Evolutionary conservation across 164 flowering plant genomes (phyloP).

Genomic region (Vitis amurensis): DNA sequence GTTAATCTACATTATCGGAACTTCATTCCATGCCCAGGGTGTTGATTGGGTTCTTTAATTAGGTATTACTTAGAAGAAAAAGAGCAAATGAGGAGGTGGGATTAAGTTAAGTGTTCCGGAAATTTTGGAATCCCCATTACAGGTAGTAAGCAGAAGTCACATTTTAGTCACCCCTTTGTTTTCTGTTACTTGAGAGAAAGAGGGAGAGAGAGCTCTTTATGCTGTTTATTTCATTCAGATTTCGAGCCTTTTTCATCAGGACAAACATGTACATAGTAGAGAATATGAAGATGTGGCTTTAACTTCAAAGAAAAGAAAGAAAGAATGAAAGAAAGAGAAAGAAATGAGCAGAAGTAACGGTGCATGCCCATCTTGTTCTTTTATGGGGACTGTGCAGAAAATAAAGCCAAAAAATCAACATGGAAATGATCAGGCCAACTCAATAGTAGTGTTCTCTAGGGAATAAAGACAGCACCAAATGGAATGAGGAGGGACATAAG

Average conservation of each 20-base stretch:
- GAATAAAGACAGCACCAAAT: conserved; percentile 47
- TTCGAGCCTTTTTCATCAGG: conserved; percentile 18
- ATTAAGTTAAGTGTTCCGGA: background rate
- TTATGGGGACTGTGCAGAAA: conserved; percentile 50
- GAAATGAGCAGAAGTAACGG: conserved; percentile 38
- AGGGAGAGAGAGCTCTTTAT: conserved; percentile 23
- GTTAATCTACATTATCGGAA: too few species aligned
- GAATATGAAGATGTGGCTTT: conserved; percentile 10
- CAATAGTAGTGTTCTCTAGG: conserved; percentile 55
- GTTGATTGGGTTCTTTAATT: too few species aligned
- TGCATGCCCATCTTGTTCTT: conserved; percentile 35
- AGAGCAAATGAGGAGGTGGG: background rate
- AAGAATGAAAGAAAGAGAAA: conserved; percentile 23
- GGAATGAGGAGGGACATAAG: conserved; percentile 36
- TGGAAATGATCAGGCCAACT: conserved; percentile 28
- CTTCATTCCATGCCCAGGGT: too few species aligned
- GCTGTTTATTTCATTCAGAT: conserved; percentile 48
- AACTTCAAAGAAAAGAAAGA: conserved; percentile 14
- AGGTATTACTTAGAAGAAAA: background rate
- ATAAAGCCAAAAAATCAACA: conserved; percentile 27
- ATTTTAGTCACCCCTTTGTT: conserved; percentile 13
- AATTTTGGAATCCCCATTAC: conserved; percentile 10
- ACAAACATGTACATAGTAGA: conserved; percentile 5
- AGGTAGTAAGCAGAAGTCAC: conserved; percentile 14
- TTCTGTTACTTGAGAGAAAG: conserved; percentile 15